Percentiles rank a stretch among this genome's conserved stretches.
phyloP scores from a whole-genome alignment of 768 basidiomycete genomes.

The Boletales sp. region DNA sequence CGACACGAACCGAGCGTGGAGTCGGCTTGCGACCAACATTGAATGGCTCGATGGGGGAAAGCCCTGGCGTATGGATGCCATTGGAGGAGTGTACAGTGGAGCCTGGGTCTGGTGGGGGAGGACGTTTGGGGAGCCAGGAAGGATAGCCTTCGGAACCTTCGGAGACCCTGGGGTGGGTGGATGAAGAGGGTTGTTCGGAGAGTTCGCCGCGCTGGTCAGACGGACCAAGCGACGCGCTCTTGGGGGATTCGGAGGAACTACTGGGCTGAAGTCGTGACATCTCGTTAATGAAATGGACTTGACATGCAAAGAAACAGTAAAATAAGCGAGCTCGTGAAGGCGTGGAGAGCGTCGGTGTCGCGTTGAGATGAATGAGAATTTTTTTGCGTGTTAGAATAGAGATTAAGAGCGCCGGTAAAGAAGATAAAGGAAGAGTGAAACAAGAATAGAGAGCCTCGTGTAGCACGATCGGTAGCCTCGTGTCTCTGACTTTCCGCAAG shows the following conservation, averaged over 20 bases:
- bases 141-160: slow-evolving; percentile 70
- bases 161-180: slow-evolving; percentile 30
- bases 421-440: slow-evolving; percentile 17
- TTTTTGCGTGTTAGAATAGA: slow-evolving; percentile 22
- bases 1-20: slow-evolving; percentile 78
- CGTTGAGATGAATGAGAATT: slow-evolving; percentile 24
- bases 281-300: slow-evolving; percentile 30
- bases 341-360: slow-evolving; percentile 30
- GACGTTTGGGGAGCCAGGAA: slow-evolving; percentile 78
- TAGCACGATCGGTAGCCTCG: slow-evolving; percentile 42
- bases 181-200: slow-evolving; percentile 34
- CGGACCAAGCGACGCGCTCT: slow-evolving; percentile 25
- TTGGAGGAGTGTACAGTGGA: slow-evolving; percentile 64
- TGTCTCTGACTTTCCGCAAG: slow-evolving; percentile 43
- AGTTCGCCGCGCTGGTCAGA: slow-evolving; percentile 27
- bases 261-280: slow-evolving; percentile 35
- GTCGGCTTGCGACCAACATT: slow-evolving; percentile 70
- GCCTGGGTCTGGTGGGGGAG: slow-evolving; percentile 70
- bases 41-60: slow-evolving; percentile 28
- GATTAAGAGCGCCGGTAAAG: slow-evolving; percentile 23
- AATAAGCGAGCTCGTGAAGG: slow-evolving; percentile 27
- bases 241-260: slow-evolving; percentile 28
- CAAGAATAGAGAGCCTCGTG: slow-evolving; percentile 45
- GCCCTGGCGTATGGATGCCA: slow-evolving; percentile 33
- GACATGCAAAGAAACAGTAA: slow-evolving; percentile 28